Conservation (phyloP, 1,284 basidiomycete species). For the Austroboletus niveus region DNA sequence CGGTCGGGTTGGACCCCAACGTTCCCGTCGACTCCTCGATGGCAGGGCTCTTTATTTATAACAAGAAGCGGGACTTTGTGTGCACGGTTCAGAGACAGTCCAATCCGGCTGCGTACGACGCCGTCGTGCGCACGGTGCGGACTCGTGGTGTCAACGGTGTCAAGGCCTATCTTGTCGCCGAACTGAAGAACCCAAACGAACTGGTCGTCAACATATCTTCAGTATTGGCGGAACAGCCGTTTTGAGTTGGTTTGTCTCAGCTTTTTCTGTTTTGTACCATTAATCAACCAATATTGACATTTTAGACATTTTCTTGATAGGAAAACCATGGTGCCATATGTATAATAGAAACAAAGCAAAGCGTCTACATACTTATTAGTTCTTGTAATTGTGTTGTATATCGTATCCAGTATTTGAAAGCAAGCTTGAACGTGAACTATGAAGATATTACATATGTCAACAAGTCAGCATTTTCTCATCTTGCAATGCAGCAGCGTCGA, state of each 20-base stretch:
- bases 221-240: conserved; percentile 49
- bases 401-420: neutral
- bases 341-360: too few species aligned
- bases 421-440: too few species aligned
- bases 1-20: conserved; percentile 18
- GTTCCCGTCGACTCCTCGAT: conserved; percentile 1
- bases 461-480: neutral
- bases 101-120: conserved; percentile 39
- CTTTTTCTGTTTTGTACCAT: neutral
- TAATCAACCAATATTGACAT: neutral
- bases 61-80: conserved; percentile 50
- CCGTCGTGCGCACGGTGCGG: conserved; percentile 37
- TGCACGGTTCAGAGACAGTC: conserved; percentile 40
- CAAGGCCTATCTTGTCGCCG: conserved; percentile 59
- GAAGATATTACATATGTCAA: neutral
- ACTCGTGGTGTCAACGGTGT: conserved; percentile 41
- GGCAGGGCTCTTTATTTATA: conserved; percentile 45
- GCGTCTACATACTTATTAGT: too few species aligned
- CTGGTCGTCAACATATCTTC: conserved; percentile 50
- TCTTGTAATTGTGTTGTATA: neutral
- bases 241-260: conserved; percentile 20
- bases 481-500: conserved; percentile 11
- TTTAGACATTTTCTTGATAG: too few species aligned
- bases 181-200: conserved; percentile 44
- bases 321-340: too few species aligned